Percentiles rank a stretch among this genome's conserved stretches.
These are phyloP conservation scores for Clarireedia homoeocarpa DNA, from an alignment of 2,329 filamentous ascomycete species.

Conservation along the genomic window DNA sequence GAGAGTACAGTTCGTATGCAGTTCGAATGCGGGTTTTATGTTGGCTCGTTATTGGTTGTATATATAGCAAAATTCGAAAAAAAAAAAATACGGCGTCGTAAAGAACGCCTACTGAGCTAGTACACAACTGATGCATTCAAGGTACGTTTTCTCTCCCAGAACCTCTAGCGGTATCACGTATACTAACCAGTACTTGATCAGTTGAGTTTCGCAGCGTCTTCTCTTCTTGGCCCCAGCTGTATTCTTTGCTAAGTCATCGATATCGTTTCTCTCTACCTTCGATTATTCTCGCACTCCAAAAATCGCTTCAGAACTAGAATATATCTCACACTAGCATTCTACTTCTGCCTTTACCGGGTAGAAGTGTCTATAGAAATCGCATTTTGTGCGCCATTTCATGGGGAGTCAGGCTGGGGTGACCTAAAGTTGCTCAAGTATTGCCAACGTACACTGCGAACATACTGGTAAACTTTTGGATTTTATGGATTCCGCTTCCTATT, in stretches of 20 bases:
- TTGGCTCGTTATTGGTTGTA: no score
- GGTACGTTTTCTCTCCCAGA: neutral
- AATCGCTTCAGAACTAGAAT: neutral
- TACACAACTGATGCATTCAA: neutral
- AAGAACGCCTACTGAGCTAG: neutral
- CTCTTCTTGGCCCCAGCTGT: neutral
- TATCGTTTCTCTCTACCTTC: neutral
- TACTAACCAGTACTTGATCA: neutral
- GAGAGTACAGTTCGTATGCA: no score
- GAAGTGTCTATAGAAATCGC: neutral
- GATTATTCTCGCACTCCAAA: neutral
- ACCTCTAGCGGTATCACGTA: neutral
- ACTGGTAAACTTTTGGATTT: neutral
- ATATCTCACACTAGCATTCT: neutral
- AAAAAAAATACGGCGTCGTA: no score
- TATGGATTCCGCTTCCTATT: neutral
- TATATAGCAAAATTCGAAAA: no score
- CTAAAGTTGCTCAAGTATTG: neutral
- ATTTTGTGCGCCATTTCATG: neutral
- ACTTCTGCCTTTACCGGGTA: neutral
- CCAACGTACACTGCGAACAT: neutral
- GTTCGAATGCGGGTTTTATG: no score
- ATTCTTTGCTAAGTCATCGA: neutral
- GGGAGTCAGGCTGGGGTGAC: neutral
- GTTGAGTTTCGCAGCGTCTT: neutral